Evolutionary conservation across 345 rosid genomes (phyloP), one percentile per base, ranked within the genome.

Genomic region (Fremontodendron californicum): DNA sequence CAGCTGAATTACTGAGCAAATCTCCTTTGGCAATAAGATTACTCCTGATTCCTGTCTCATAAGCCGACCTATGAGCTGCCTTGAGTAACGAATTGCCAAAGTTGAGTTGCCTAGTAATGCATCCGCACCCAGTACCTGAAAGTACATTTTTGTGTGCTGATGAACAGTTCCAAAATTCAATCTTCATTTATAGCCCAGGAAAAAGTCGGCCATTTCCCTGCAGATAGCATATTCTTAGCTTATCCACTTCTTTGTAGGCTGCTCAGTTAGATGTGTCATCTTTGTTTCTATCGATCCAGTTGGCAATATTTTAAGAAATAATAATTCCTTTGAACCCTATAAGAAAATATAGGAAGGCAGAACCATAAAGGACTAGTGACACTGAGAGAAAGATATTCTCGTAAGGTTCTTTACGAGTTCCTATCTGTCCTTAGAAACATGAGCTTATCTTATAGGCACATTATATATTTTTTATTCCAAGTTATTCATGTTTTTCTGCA

Each of bases 41-140:
- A 42, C 64, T 67, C n/a, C 29, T 1, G 21, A 16, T 13, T 69
- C 29, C 16, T 39, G 29, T 65, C 48, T 66, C 29, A 58, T 23
- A 73, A 55, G 19, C 29, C 9, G 27, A 43, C 37, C 27, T 64
- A 55, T 46, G 10, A 52, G 23, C 45, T 4, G 54, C 37, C 16
- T 11, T 16, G 49, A 79, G 73, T 67, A 16, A 77, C 76, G 40
- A 29, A 54, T 84, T 86, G 77, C 84, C 89, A 84, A 80, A 73
- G 80, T 76, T 73, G 81, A 80, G 2, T 81, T 86, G 79, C 87
- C 85, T 71, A 23, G 84, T 64, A 80, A 83, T 80, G 75, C 81
- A 75, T 27, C 75, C 58, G 25, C 80, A 63, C 33, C 35, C 4
- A 54, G 25, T 80, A 63, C 65, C 39, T 7, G 62, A 75, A 42